These are phyloP conservation scores for Talaromyces sp. DNA, from an alignment of 2,329 filamentous ascomycete species.

Conservation along the genomic window DNA sequence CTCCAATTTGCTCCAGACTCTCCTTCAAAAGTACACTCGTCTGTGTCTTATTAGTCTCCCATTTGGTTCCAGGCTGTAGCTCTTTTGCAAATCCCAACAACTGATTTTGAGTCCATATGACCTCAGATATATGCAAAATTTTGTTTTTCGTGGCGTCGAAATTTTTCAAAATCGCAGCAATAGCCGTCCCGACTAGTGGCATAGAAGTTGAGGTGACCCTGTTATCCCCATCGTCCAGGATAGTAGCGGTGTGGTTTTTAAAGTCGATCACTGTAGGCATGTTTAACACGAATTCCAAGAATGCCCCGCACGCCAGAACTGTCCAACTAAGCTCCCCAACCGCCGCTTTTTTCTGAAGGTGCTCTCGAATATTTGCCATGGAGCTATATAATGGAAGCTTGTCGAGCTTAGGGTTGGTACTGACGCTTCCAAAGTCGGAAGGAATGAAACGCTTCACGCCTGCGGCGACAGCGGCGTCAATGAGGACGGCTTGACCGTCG, in stretches of 20 bases:
- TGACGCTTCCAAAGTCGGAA: neutral
- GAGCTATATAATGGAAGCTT: neutral
- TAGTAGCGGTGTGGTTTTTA: neutral
- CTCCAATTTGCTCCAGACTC: neutral
- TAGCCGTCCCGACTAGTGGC: neutral
- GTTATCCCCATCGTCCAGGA: slow-evolving; percentile 1
- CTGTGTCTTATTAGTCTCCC: neutral
- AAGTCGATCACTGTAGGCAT: neutral
- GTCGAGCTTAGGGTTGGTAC: neutral
- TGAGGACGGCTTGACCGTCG: neutral
- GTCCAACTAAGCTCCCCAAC: neutral
- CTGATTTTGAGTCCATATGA: neutral
- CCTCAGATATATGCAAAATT: neutral
- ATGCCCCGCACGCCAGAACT: neutral
- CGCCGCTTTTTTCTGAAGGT: neutral
- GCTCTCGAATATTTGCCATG: neutral
- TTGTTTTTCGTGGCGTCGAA: neutral
- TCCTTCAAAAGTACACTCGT: neutral
- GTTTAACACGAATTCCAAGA: neutral
- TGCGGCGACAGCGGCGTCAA: slow-evolving; percentile 3
- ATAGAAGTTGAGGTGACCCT: neutral
- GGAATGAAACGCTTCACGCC: slow-evolving; percentile 11
- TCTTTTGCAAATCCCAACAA: neutral
- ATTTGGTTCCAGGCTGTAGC: neutral
- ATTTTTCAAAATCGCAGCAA: neutral